Evolutionary conservation across 495 filamentous ascomycete species (phyloP), one percentile per base, ranked within the genome.

Genomic region (Podospora sp.): DNA sequence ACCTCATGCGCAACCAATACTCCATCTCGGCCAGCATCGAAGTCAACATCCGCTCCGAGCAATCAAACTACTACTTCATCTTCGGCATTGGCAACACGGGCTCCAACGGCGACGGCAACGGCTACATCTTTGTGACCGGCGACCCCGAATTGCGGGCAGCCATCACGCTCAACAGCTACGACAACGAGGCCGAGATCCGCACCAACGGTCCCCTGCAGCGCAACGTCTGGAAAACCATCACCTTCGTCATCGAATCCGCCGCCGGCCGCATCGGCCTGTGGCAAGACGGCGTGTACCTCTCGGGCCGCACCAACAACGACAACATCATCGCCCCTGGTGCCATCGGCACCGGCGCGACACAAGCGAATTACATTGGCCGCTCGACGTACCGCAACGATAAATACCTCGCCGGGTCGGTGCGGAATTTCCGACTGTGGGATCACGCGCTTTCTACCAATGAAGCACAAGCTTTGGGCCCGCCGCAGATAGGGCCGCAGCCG

Each of bases 1-100:
- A 57, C 53, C 24, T 57, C n/a, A 57, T 57, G 53, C 53, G 53
- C 53, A 57, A 57, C 53, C 53, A 57, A 24, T 57, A 57, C 53
- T 22, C 53, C n/a, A 21, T 57, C 53, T 2, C 2, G 2, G 53
- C 53, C 20, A 57, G 53, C 24, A 57, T 57, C 53, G 53, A 57
- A 24, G 53, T 57, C 53, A 21, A 22, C 53, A 6, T 57, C 53
- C 53, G 53, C 53, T 22, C 53, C 53, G 53, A 57, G 20, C 53
- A 57, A 24, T 6, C 1, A 21, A 26, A 26, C 53, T 22, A 57
- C 53, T 57, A 57, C 24, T 57, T 57, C 24, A 26, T 57, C n/a
- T 57, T 57, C 25, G 53, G 53, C n/a, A 21, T 57, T 20, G 53
- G 53, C 24, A 57, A 57, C 53, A 26, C 53, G 2, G 53, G 53